Evolutionary conservation across 78 protist genomes (phyloP).

Genomic region (Pirum gemmata): DNA sequence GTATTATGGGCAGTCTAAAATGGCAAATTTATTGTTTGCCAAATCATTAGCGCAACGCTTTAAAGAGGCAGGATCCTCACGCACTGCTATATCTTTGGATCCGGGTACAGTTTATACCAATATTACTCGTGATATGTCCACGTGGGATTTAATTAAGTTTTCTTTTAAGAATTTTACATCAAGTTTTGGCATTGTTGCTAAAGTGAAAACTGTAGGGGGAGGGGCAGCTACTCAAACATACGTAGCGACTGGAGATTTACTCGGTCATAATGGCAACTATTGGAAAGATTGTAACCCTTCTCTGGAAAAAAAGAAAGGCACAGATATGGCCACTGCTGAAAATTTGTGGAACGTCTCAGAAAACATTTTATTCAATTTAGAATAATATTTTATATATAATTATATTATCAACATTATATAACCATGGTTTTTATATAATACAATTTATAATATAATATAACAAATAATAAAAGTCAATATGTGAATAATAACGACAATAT

Average conservation of each 20-base stretch:
- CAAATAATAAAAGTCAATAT: conserved; percentile 5
- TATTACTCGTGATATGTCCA: too few relatives aligned
- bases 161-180: too few relatives aligned
- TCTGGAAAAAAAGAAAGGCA: not conserved
- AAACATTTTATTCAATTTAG: not conserved
- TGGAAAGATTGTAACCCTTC: conserved; percentile 4
- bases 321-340: conserved; percentile 39
- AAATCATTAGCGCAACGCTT: conserved; percentile 26
- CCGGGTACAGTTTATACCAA: too few relatives aligned
- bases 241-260: not conserved
- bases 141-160: too few relatives aligned
- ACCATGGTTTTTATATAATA: not conserved
- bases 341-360: conserved; percentile 26
- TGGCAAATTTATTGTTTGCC: conserved; percentile 7
- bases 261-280: conserved; percentile 27
- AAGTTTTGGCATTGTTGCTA: too few relatives aligned
- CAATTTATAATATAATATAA: conserved; percentile 2
- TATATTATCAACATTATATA: not conserved
- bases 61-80: too few relatives aligned
- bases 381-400: not conserved
- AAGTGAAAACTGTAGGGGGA: conserved; percentile 5
- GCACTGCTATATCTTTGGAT: too few relatives aligned
- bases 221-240: conserved; percentile 32
- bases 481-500: too few relatives aligned
- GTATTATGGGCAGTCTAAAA: conserved; percentile 37